phyloP scores from a whole-genome alignment of 192 early-diverging fungal species.

The Linnemannia zychae region DNA sequence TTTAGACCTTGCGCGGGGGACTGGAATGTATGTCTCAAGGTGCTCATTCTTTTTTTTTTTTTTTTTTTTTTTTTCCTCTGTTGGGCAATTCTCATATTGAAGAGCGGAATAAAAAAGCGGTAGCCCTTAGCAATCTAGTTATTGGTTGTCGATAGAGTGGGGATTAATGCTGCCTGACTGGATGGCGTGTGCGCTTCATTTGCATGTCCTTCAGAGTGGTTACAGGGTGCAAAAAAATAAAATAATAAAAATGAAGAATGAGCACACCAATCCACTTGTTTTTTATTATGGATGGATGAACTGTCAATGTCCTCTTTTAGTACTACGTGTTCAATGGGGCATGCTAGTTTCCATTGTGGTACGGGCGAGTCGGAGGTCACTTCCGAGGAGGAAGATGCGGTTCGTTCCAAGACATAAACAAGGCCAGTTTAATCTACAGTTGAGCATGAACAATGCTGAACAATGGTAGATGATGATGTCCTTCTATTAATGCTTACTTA shows the following conservation, averaged over 20 bases:
- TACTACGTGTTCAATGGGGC: no score
- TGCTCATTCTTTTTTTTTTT: no score
- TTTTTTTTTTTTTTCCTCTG: no score
- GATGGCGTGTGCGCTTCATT: background rate
- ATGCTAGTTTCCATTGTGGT: background rate
- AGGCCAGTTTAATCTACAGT: background rate
- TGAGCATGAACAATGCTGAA: constrained; percentile 3
- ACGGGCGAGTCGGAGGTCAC: background rate
- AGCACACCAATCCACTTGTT: background rate
- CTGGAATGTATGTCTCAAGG: background rate
- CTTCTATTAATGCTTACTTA: background rate
- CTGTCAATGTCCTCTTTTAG: no score
- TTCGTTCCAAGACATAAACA: no score
- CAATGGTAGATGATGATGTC: background rate
- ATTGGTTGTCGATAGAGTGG: no score
- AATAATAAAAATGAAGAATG: background rate
- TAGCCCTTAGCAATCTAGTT: no score
- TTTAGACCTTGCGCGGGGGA: background rate
- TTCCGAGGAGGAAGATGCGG: background rate
- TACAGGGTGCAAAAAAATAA: background rate
- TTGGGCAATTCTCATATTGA: no score
- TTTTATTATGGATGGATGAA: background rate
- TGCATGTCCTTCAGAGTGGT: background rate
- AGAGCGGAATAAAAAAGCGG: no score
- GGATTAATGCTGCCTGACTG: no score